phyloP scores from a whole-genome alignment of 306 rosid species.

The Alnus glutinosa region DNA sequence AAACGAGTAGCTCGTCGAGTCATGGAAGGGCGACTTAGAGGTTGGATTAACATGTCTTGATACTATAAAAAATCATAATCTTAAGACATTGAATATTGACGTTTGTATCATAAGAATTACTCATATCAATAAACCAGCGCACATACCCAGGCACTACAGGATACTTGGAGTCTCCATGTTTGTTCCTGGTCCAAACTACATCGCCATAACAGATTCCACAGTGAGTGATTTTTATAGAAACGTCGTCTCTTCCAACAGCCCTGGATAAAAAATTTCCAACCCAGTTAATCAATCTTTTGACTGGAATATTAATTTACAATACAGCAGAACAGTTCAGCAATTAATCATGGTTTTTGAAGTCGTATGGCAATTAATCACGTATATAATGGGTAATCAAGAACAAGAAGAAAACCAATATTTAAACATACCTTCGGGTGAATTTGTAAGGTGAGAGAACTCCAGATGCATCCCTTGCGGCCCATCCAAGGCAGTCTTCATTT shows the following conservation, averaged over 20 bases:
- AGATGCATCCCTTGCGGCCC: constrained; percentile 45
- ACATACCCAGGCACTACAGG: constrained; percentile 78
- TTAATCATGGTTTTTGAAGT: neutral
- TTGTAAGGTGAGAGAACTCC: constrained; percentile 40
- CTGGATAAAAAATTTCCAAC: constrained; percentile 35
- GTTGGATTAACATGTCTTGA: no score
- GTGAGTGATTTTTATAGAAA: constrained; percentile 64
- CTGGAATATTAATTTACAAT: neutral
- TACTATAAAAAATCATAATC: no score
- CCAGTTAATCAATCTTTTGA: constrained; percentile 11
- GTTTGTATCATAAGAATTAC: neutral
- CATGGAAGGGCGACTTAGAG: no score
- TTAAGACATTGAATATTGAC: no score
- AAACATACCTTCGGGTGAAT: constrained; percentile 36
- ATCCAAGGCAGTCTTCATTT: constrained; percentile 38
- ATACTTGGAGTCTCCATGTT: constrained; percentile 53
- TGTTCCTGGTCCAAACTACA: constrained; percentile 58
- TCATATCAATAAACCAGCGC: no score
- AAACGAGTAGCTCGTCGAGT: no score
- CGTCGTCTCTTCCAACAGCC: constrained; percentile 58
- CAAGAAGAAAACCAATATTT: neutral
- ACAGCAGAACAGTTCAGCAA: neutral
- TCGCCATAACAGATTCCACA: constrained; percentile 82
- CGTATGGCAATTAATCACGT: neutral
- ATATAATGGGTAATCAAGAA: neutral